Conservation (phyloP, 352 stramenopile species). For the Thraustochytrium sp. region DNA sequence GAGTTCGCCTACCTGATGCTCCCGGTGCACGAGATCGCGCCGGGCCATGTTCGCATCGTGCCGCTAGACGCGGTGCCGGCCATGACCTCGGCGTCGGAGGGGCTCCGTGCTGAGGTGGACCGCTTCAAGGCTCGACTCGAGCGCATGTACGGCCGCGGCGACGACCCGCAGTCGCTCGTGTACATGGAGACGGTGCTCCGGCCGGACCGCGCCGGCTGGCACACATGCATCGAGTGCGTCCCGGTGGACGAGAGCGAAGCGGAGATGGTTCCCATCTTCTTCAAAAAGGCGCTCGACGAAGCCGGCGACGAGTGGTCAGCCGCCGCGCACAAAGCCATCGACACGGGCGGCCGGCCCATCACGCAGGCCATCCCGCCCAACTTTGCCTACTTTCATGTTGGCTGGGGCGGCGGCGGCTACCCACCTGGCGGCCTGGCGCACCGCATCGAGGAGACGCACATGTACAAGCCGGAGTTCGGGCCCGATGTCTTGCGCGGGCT, state of each 20-base stretch:
- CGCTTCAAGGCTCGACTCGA: background rate
- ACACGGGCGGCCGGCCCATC: background rate
- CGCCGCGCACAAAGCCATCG: background rate
- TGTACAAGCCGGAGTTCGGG: constrained; percentile 27
- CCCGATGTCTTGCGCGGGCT: constrained; percentile 11
- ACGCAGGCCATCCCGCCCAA: background rate
- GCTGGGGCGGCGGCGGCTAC: constrained; percentile 15
- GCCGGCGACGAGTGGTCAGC: constrained; percentile 16
- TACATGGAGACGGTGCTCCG: constrained; percentile 29
- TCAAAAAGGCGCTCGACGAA: constrained; percentile 29
- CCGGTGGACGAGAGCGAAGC: constrained; percentile 7
- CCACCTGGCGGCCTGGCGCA: background rate
- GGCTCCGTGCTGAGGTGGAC: background rate
- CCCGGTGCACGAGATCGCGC: background rate
- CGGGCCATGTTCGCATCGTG: background rate
- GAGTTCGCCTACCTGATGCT: background rate
- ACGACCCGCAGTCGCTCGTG: background rate
- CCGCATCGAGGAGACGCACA: background rate
- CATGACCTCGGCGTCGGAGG: constrained; percentile 12
- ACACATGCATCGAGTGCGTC: constrained; percentile 31
- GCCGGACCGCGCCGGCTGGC: background rate
- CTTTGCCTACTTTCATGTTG: constrained; percentile 37
- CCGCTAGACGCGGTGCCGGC: background rate
- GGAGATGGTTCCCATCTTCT: constrained; percentile 20
- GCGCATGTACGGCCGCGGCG: background rate